A percentile compares a stretch with the other conserved stretches of the same genome.
phyloP scores from a whole-genome alignment of 2,329 filamentous ascomycete species.

The Penicillium decumbens region DNA sequence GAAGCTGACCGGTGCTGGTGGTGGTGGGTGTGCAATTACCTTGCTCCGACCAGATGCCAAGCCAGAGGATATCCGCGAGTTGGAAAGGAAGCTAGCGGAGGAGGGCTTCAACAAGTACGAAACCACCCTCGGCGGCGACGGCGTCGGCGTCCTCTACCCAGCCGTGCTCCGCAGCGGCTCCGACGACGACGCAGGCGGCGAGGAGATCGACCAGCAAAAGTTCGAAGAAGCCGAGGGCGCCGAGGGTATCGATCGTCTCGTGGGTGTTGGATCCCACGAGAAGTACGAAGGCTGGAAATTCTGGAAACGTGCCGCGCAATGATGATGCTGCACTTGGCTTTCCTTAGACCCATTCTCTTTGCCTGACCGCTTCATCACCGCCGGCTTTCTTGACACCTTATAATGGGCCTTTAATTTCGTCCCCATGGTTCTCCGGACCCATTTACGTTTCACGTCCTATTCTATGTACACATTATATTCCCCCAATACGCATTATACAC shows the following conservation, averaged over 20 bases:
- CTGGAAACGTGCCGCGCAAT: constrained; percentile 53
- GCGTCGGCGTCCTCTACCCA: constrained; percentile 90
- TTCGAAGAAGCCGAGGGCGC: constrained; percentile 79
- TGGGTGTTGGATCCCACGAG: constrained; percentile 69
- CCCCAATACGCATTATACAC: constrained; percentile 18
- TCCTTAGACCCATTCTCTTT: not conserved
- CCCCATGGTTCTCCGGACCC: not conserved
- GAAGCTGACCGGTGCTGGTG: constrained; percentile 91
- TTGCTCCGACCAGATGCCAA: constrained; percentile 67
- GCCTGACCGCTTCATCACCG: not conserved
- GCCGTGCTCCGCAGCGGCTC: constrained; percentile 81
- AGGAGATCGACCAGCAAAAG: constrained; percentile 88
- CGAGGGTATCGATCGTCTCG: constrained; percentile 79
- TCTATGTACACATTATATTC: constrained; percentile 21
- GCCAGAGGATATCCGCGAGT: constrained; percentile 52
- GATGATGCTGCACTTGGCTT: not conserved
- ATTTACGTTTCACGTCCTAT: constrained; percentile 10
- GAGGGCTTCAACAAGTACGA: constrained; percentile 82
- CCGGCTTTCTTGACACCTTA: not conserved
- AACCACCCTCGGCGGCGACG: constrained; percentile 86
- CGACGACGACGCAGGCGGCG: constrained; percentile 69
- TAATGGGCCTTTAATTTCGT: not conserved
- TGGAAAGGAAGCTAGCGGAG: constrained; percentile 61
- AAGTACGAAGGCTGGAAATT: constrained; percentile 81
- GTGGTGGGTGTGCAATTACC: constrained; percentile 92